Conservation (phyloP, 768 basidiomycete species). For the Termitomyces sp. region DNA sequence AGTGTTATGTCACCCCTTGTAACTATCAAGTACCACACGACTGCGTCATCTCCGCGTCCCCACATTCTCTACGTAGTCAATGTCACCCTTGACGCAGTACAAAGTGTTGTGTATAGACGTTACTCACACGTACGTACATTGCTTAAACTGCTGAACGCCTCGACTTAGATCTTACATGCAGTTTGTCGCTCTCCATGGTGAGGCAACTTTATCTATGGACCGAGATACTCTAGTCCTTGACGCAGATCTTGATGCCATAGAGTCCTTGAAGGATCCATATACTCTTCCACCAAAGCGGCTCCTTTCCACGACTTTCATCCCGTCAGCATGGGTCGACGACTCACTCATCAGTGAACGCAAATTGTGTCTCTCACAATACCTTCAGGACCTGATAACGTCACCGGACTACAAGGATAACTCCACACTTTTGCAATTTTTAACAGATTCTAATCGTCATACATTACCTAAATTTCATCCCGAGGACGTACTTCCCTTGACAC, state of each 20-base stretch:
- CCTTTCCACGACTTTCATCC: constrained; percentile 41
- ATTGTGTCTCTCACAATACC: constrained; percentile 36
- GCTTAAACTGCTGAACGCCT: not conserved
- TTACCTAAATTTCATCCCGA: not conserved
- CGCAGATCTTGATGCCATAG: not conserved
- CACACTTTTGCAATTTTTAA: constrained; percentile 28
- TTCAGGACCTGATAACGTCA: constrained; percentile 31
- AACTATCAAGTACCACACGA: constrained; percentile 38
- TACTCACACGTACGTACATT: not conserved
- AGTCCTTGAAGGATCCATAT: constrained; percentile 31
- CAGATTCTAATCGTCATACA: not conserved
- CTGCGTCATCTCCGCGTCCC: constrained; percentile 39
- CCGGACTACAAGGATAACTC: constrained; percentile 28
- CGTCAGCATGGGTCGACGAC: constrained; percentile 50
- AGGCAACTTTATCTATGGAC: not conserved
- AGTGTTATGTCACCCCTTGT: constrained; percentile 19
- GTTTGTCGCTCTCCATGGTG: constrained; percentile 35
- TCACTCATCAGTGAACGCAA: constrained; percentile 47
- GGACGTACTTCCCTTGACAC: not conserved
- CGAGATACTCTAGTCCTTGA: not conserved
- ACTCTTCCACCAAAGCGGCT: constrained; percentile 47
- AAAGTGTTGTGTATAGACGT: not conserved
- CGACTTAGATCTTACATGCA: constrained; percentile 7
- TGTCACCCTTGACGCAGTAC: constrained; percentile 21
- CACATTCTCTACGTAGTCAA: constrained; percentile 42